phyloP scores from a whole-genome alignment of 2,329 filamentous ascomycete genomes.

The Neophaeococcomyces aloes region DNA sequence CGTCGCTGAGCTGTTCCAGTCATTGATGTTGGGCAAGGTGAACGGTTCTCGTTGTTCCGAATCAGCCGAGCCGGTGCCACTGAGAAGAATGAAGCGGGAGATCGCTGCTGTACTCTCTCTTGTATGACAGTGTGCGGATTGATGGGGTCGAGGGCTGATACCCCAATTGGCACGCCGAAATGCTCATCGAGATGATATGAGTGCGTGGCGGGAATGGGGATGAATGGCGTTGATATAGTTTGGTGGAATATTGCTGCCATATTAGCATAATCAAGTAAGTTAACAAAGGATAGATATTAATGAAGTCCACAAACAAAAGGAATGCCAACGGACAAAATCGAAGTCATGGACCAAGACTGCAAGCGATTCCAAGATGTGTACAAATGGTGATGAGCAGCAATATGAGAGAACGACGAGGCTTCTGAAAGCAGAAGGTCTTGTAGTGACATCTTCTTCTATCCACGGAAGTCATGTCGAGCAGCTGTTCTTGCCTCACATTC shows the following conservation, averaged over 20 bases:
- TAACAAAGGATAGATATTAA: constrained; percentile 1
- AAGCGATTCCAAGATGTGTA: constrained; percentile 9
- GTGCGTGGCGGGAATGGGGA: not conserved
- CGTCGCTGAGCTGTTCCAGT: not conserved
- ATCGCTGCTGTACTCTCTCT: not conserved
- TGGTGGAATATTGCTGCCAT: constrained; percentile 6
- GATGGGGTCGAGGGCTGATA: not conserved
- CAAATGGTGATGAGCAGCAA: constrained; percentile 5
- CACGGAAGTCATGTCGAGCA: too few species aligned
- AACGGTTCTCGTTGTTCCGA: constrained; percentile 2
- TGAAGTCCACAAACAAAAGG: constrained; percentile 2
- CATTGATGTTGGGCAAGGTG: not conserved
- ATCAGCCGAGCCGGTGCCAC: not conserved
- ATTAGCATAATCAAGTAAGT: not conserved
- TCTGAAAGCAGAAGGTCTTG: not conserved
- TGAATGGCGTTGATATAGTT: not conserved
- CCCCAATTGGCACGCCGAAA: not conserved
- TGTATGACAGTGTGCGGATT: not conserved
- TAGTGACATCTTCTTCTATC: not conserved
- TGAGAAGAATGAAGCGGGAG: not conserved
- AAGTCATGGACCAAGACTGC: constrained; percentile 8
- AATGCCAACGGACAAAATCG: constrained; percentile 5
- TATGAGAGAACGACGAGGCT: not conserved
- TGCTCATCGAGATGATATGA: not conserved
- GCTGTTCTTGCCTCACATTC: too few species aligned